Conservation (phyloP, 345 rosid genomes). For the Eucalyptus dawsonii region DNA sequence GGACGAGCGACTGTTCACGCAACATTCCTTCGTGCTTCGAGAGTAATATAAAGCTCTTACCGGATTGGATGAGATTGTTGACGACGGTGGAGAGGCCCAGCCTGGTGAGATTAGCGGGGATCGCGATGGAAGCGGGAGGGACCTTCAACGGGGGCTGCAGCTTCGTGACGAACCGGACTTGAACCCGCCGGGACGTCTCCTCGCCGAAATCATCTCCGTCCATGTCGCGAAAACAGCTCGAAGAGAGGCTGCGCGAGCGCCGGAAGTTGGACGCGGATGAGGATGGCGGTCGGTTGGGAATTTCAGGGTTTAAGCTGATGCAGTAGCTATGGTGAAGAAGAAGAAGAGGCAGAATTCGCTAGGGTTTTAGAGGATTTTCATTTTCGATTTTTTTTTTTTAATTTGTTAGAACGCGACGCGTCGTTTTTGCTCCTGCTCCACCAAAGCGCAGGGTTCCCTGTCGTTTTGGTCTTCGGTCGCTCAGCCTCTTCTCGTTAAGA, state of each 20-base stretch:
- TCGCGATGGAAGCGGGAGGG: conserved; percentile 47
- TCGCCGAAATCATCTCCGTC: conserved; percentile 11
- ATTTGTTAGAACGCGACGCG: background rate
- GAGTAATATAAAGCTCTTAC: background rate
- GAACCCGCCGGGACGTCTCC: conserved; percentile 33
- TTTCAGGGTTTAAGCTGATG: background rate
- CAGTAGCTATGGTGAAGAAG: background rate
- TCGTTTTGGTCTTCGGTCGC: background rate
- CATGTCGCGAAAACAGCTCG: background rate
- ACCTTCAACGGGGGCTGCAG: conserved; percentile 45
- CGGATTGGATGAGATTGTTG: conserved; percentile 44
- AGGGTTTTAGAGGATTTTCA: background rate
- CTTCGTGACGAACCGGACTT: conserved; percentile 83
- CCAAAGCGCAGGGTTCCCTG: background rate
- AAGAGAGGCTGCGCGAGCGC: background rate
- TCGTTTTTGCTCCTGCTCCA: background rate
- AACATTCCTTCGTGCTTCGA: background rate
- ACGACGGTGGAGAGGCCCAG: conserved; percentile 78
- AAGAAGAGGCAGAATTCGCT: background rate
- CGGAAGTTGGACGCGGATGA: background rate
- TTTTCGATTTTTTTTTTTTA: background rate
- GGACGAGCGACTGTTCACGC: background rate
- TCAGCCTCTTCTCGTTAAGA: background rate
- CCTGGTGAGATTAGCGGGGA: conserved; percentile 79
- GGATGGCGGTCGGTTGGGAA: background rate